Evolutionary conservation across 306 rosid genomes (phyloP).

Genomic region (Acacia crassicarpa): DNA sequence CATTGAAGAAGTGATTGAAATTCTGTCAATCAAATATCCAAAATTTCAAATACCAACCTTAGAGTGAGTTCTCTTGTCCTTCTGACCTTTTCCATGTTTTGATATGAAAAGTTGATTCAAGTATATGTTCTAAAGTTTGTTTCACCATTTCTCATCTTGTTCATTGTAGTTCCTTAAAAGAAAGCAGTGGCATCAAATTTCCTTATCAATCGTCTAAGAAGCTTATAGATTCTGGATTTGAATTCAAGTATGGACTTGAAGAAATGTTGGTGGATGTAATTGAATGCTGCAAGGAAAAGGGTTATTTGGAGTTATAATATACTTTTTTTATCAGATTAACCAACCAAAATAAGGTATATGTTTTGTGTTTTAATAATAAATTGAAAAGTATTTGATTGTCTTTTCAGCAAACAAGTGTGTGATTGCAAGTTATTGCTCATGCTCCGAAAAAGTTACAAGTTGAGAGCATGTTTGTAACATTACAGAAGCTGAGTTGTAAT

Average conservation of each 20-base stretch:
- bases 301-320: background rate
- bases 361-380: background rate
- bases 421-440: background rate
- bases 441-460: background rate
- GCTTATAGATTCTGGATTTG: background rate
- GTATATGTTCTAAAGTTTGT: background rate
- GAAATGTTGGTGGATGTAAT: background rate
- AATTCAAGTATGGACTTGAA: background rate
- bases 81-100: background rate
- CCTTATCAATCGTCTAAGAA: background rate
- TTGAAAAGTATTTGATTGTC: background rate
- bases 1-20: conserved; percentile 16
- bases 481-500: background rate
- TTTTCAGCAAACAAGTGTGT: background rate
- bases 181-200: background rate
- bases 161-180: background rate
- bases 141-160: background rate
- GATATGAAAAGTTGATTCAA: background rate
- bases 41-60: conserved; percentile 17
- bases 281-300: background rate
- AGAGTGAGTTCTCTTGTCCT: conserved; percentile 43
- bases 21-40: conserved; percentile 38
- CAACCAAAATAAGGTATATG: background rate
- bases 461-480: background rate
- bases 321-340: background rate